Evolutionary conservation across 306 rosid genomes (phyloP).

Genomic region (Begonia loranthoides): DNA sequence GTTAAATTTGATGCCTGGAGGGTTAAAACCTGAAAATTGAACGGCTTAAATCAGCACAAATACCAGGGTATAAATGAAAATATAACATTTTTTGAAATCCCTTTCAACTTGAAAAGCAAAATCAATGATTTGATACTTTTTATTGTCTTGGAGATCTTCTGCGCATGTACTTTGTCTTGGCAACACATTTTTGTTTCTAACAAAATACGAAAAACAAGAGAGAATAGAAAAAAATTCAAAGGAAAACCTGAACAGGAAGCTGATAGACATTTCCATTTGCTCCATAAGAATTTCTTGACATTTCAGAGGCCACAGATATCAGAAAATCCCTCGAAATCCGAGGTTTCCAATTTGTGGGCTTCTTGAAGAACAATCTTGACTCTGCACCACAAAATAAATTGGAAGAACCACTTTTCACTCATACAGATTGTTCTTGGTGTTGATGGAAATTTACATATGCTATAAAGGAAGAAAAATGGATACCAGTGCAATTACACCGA

Average conservation of each 20-base stretch:
- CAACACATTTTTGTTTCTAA: too few relatives aligned
- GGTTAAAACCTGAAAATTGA: constrained; percentile 70
- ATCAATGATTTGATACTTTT: too few relatives aligned
- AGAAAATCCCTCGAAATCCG: constrained; percentile 65
- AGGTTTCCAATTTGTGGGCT: constrained; percentile 78
- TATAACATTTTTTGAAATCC: too few relatives aligned
- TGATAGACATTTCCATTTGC: constrained; percentile 34
- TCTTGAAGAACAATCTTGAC: constrained; percentile 79
- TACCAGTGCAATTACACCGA: constrained; percentile 86
- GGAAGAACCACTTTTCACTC: too few relatives aligned
- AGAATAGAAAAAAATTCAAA: too few relatives aligned
- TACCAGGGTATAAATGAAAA: too few relatives aligned
- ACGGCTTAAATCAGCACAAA: not conserved
- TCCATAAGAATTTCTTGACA: constrained; percentile 36
- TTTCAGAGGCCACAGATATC: constrained; percentile 67
- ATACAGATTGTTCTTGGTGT: too few relatives aligned
- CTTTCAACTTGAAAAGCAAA: too few relatives aligned
- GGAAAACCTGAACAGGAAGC: constrained; percentile 70
- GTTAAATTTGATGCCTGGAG: constrained; percentile 96
- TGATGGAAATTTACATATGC: too few relatives aligned
- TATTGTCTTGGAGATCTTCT: too few relatives aligned
- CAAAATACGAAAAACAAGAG: too few relatives aligned
- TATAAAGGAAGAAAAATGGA: constrained; percentile 10
- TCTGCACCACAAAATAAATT: constrained; percentile 18
- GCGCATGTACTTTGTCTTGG: too few relatives aligned